Evolutionary conservation across 108 stramenopile species (phyloP), one percentile per base, ranked within the genome.

Genomic region (Epithemia pelagica): DNA sequence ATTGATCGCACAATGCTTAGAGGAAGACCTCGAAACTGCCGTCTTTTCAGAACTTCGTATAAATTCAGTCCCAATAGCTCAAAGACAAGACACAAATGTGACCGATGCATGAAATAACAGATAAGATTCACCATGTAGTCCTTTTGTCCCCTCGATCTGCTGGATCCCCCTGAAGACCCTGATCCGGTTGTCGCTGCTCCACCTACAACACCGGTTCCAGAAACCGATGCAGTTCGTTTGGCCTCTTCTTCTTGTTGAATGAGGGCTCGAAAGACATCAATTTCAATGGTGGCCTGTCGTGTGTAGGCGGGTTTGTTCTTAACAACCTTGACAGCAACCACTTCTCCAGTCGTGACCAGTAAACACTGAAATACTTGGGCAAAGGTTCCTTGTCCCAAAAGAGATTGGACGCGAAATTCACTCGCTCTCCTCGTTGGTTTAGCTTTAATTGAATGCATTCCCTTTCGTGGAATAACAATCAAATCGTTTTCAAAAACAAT

Each of bases 241-340:
- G 19, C 15, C 37, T 5, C 5, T 46, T 46, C 37, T 28, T 64
- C 23, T 19, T 61, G 29, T 7, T 55, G 57, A 46, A 46, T 15
- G 22, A 93, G 32, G 20, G 77, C 78, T 53, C 81, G 77, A 65
- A 95, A 87, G 32, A 99, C 86, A 63, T 96, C 87, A 59, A 96
- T 91, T 78, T 99, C 98, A 10, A 96, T 79, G 7, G 86, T 72
- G 1, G 97, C 97, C 76, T 99, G 98, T 46, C 88, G 81, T 7
- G 88, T 84, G 68, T 96, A 99, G 23, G 95, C 93, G 7, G 90
- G 92, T 54, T 94, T 96, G 82, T 96, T 97, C 78, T 97, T 97
- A 52, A 98, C 86, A 71, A 99, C 85, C 73, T 99, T 99, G 65
- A 99, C 67, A 1, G 97, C 98, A n/a, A 97, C 87, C 31, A 65